phyloP scores from a whole-genome alignment of 1,284 basidiomycete species.

The Cerrena zonata region DNA sequence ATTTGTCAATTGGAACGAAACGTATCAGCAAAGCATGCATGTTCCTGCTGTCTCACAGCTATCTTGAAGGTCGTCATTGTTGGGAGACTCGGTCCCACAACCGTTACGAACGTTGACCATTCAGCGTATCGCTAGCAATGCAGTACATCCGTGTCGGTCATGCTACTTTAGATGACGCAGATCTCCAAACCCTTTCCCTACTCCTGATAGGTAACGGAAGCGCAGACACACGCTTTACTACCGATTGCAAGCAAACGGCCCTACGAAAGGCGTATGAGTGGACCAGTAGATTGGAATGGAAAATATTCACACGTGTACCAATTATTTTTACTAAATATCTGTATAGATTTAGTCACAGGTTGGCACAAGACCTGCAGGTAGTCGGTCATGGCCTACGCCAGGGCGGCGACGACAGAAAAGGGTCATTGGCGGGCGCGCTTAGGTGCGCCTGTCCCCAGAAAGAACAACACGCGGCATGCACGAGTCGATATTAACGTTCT shows the following conservation, averaged over 20 bases:
- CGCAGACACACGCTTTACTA: neutral
- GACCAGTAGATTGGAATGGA: too few relatives aligned
- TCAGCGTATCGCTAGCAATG: neutral
- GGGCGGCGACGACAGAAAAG: neutral
- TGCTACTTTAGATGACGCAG: neutral
- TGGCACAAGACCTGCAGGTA: neutral
- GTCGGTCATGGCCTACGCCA: neutral
- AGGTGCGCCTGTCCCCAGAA: conserved; percentile 6
- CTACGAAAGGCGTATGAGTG: conserved; percentile 1
- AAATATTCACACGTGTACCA: conserved; percentile 6
- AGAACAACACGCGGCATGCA: conserved; percentile 4
- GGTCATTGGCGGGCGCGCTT: neutral
- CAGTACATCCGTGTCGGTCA: conserved; percentile 6
- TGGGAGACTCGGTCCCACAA: neutral
- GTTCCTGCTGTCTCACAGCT: conserved; percentile 2
- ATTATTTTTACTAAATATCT: conserved; percentile 1
- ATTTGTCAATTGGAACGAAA: neutral
- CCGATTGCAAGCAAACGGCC: neutral
- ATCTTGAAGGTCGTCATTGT: neutral
- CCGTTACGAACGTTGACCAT: neutral
- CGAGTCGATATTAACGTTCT: conserved; percentile 1
- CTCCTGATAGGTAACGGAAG: neutral
- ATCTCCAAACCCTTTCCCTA: conserved; percentile 5
- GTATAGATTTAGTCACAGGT: conserved; percentile 1
- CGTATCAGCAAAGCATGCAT: neutral